These are phyloP conservation scores for Psilocybe cyanescens DNA, from an alignment of 768 basidiomycete species.

Conservation along the genomic window DNA sequence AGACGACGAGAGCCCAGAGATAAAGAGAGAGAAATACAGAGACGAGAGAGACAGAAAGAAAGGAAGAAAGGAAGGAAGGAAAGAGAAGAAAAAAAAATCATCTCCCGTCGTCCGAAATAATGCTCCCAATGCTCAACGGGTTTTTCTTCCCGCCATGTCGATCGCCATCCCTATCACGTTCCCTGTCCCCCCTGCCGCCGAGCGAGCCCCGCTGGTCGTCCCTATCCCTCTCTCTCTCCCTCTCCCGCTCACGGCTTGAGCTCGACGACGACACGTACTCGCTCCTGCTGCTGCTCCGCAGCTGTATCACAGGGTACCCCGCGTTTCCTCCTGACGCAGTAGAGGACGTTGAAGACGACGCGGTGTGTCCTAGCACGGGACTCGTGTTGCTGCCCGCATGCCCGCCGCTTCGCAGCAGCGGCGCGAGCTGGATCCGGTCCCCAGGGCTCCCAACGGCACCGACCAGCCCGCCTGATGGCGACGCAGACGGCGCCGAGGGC, in stretches of 20 bases:
- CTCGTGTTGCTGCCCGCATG: constrained; percentile 7
- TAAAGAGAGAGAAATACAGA: neutral
- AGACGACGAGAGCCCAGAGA: neutral
- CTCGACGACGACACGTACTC: constrained; percentile 22
- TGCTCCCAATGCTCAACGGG: constrained; percentile 70
- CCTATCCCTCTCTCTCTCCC: constrained; percentile 13
- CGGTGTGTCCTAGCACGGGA: neutral
- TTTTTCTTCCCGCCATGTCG: constrained; percentile 55
- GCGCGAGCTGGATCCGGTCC: constrained; percentile 61
- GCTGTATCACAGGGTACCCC: constrained; percentile 36
- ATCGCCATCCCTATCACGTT: constrained; percentile 21
- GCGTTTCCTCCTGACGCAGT: neutral
- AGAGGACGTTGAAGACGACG: neutral
- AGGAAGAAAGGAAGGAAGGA: neutral
- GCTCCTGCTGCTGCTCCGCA: constrained; percentile 36
- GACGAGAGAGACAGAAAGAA: neutral
- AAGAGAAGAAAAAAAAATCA: constrained; percentile 8
- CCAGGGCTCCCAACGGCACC: constrained; percentile 23
- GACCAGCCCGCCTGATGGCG: constrained; percentile 17
- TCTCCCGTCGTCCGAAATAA: constrained; percentile 58
- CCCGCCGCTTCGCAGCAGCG: constrained; percentile 36
- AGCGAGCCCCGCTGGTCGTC: constrained; percentile 22
- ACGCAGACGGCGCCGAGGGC: constrained; percentile 17
- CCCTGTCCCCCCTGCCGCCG: constrained; percentile 20
- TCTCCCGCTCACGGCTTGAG: constrained; percentile 17